Percentiles rank a stretch among this genome's conserved stretches.
phyloP scores from a whole-genome alignment of 345 rosid species.

The Lepidium aucheri region DNA sequence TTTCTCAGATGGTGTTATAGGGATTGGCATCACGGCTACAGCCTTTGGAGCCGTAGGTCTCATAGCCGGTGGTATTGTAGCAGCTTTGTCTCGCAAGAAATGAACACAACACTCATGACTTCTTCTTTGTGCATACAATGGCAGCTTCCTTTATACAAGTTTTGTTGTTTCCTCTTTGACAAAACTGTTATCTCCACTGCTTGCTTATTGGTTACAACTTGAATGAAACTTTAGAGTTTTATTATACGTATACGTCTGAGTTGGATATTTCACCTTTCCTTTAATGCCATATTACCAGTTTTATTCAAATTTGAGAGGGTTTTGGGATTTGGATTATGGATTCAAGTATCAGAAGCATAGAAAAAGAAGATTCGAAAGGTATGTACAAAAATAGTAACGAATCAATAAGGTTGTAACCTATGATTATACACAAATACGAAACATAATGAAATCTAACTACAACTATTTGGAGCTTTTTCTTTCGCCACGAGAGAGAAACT shows the following conservation, averaged over 20 bases:
- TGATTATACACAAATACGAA: not conserved
- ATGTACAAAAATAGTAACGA: too few species aligned
- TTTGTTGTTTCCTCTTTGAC: not conserved
- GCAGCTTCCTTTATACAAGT: not conserved
- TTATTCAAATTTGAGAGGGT: not conserved
- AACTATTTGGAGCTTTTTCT: not conserved
- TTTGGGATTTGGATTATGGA: too few species aligned
- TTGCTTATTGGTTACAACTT: not conserved
- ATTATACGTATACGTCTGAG: not conserved
- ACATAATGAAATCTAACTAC: not conserved
- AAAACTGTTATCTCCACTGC: not conserved
- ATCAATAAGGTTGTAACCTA: not conserved
- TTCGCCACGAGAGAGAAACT: constrained; percentile 1
- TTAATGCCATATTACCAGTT: not conserved
- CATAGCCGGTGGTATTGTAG: constrained; percentile 74
- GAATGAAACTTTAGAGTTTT: not conserved
- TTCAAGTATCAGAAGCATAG: too few species aligned
- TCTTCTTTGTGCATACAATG: constrained; percentile 19
- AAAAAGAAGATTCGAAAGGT: too few species aligned
- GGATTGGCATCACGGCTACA: constrained; percentile 85
- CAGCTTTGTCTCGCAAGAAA: constrained; percentile 71
- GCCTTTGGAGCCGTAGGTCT: constrained; percentile 80
- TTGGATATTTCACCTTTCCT: not conserved
- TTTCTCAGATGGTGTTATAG: constrained; percentile 79
- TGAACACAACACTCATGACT: constrained; percentile 19